Evolutionary conservation across 2,329 filamentous ascomycete genomes (phyloP).

Genomic region (Alternaria sp.): DNA sequence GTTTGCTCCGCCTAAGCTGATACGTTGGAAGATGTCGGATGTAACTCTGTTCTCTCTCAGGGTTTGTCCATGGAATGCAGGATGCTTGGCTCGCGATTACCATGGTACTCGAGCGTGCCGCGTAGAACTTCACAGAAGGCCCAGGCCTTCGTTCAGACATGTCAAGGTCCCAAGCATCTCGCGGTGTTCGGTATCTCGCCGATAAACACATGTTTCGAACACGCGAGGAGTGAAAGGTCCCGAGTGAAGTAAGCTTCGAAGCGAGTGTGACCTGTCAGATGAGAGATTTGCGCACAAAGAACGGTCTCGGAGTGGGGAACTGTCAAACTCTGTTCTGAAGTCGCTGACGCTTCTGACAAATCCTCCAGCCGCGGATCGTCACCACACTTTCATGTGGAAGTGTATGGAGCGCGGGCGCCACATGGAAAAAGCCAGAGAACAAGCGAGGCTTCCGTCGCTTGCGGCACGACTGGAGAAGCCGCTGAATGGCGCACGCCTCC

Average conservation of each 20-base stretch:
- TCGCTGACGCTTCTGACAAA: conserved; percentile 5
- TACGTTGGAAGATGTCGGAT: conserved; percentile 1
- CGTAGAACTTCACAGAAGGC: neutral
- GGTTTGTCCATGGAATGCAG: neutral
- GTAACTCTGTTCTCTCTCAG: neutral
- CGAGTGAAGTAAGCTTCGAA: neutral
- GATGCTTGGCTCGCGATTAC: neutral
- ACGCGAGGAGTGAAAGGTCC: neutral
- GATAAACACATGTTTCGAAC: neutral
- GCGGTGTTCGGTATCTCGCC: neutral
- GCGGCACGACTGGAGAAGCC: conserved; percentile 6
- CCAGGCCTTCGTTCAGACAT: conserved; percentile 1
- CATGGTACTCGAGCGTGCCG: conserved; percentile 3
- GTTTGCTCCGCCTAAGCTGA: neutral
- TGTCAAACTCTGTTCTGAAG: neutral
- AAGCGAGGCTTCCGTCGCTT: conserved; percentile 9
- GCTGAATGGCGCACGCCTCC: conserved; percentile 6
- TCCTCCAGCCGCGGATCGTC: neutral
- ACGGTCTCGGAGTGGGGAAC: conserved; percentile 4
- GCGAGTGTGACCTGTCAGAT: conserved; percentile 1
- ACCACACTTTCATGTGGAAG: conserved; percentile 2
- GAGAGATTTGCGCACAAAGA: conserved; percentile 6
- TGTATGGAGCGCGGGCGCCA: conserved; percentile 11
- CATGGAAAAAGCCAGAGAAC: conserved; percentile 6
- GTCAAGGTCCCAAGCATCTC: conserved; percentile 4